A percentile compares a stretch with the other conserved stretches of the same genome.
These are phyloP conservation scores for Ceratocystis alfenasii DNA, from an alignment of 2,329 filamentous ascomycete genomes.

Conservation along the genomic window DNA sequence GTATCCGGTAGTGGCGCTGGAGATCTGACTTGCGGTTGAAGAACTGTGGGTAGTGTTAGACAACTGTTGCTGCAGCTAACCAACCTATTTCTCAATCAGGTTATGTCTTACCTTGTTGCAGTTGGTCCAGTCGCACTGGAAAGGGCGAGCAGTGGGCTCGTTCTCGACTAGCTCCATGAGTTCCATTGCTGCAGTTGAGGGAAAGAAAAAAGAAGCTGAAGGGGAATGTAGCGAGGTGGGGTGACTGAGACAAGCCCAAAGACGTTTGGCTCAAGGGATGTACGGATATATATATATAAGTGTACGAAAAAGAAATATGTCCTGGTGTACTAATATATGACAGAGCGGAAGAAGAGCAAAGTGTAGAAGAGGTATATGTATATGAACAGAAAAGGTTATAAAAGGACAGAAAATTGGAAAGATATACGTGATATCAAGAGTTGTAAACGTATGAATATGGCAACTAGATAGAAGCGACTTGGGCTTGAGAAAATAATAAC, in stretches of 20 bases:
- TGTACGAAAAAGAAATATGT: background rate
- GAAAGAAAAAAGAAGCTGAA: background rate
- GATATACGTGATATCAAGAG: slow-evolving; percentile 5
- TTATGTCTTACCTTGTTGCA: slow-evolving; percentile 45
- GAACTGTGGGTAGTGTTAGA: slow-evolving; percentile 36
- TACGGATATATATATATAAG: background rate
- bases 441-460: background rate
- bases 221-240: background rate
- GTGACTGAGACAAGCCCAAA: background rate
- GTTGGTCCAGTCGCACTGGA: slow-evolving; percentile 50
- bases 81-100: background rate
- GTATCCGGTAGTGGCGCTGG: slow-evolving; percentile 58
- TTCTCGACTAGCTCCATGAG: slow-evolving; percentile 54
- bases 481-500: background rate
- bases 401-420: background rate
- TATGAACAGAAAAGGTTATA: background rate
- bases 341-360: background rate
- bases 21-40: slow-evolving; percentile 63
- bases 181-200: slow-evolving; percentile 38
- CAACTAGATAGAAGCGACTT: background rate
- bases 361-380: background rate
- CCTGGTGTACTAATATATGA: background rate
- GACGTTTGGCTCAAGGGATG: background rate
- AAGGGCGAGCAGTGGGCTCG: slow-evolving; percentile 49
- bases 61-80: background rate